Base-by-base conservation (phyloP, 768 basidiomycete species). In the Trametes elegans region DNA sequence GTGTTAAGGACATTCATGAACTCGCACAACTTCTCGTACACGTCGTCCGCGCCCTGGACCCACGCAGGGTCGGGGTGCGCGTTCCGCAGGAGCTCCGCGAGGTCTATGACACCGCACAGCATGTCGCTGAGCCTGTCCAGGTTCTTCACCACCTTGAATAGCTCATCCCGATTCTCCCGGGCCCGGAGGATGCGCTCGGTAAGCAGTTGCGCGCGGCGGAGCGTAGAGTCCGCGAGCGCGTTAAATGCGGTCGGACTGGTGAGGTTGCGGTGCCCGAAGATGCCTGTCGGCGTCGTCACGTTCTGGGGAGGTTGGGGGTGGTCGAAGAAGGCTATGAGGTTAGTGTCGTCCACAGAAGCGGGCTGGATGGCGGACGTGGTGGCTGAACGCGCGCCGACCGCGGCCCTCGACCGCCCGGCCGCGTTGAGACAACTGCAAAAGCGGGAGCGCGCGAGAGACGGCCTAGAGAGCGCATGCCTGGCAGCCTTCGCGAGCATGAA, bases 1-100 rank as follows among this genome's bases (percentile, higher is more conserved):
- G 95, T 98, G 71, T 99, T 99, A 55, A 98, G 76, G 41, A 91
- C 85, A 70, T 98, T 98, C 95, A 99, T 98, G 70, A 90, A 95
- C 73, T 94, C 90, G 74, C 93, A 98, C 58, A 98, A 76, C 58
- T 81, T 83, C 70, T 93, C 94, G 70, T 98, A 98, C 38, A 90
- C 88, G 58, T 80, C 77, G 66, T 97, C 91, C 40, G 91, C 91
- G 45, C 87, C 87, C 14, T 83, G 78, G 14, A 91, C 79, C 95
- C 96, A 98, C 41, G 71, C 65, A 24, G 76, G 74, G 66, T 97
- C 92, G 1, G 96, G 94, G 74, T 98, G 95, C 0, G 93, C 87
- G 67, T 96, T 95, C 59, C 95, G 82, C 26, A 99, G 79, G 45
- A 97, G 80, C 70, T 99, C 97, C 47, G 93, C 90, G 55, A 98